Evolutionary conservation across 495 filamentous ascomycete genomes (phyloP), one percentile per base, ranked within the genome.

Genomic region (Filosporella fistucella): DNA sequence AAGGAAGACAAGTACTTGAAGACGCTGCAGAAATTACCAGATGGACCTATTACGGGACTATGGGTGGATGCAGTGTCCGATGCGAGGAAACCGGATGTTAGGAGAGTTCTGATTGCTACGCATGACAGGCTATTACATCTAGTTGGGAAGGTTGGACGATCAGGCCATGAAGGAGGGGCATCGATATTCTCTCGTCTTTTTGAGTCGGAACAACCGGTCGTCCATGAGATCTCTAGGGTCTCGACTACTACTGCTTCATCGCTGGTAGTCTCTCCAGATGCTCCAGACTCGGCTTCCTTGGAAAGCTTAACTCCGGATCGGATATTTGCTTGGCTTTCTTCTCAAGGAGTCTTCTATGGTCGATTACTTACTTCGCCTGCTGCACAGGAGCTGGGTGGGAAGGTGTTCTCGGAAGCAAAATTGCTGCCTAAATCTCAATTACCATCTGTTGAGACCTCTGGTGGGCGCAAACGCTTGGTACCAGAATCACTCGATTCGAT

Each of bases 1-100:
- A 85, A 89, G 60, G 91, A 97, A 67, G 94, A 96, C 68, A 89
- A 85, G 64, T 96, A 95, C 63, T 66, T 93, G 30, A 88, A 88
- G 63, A 68, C 68, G 6, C 75, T 98, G 47, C 89, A 89, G 61
- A 90, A 85, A 58, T 68, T 84, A 11, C 75, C 78, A 2, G 91
- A 95, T 57, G 86, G 82, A 13, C 77, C 83, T 3, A 75, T 96
- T 23, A 86, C 82, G 13, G 93, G 93, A 11, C 55, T 97, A 18
- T 93, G 84, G 77, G 82, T 83, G 17, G 91, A 96, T 57, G 55
- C 69, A 32, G 66, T 95, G 25, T 75, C 80, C 1, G 73, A 74
- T 30, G 57, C 55, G 21, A 34, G 55, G 18, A 77, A 77, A 38
- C 61, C 76, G 0, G 91, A 97, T 54, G 66, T 79, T 45, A 73